Conservation (phyloP, 2,329 filamentous ascomycete species). For the Lithohypha guttulata region DNA sequence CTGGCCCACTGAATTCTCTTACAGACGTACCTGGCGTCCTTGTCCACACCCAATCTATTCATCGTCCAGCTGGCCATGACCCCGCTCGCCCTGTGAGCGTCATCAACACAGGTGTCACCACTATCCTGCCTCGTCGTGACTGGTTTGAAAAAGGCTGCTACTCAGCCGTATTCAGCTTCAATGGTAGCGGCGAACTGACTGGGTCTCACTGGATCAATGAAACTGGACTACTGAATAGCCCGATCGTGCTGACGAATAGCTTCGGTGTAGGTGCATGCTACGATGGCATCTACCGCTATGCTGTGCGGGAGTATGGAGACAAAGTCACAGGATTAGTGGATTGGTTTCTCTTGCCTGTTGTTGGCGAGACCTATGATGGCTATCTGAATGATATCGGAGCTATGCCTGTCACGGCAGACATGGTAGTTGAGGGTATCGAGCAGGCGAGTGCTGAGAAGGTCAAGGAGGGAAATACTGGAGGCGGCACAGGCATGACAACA, state of each 20-base stretch:
- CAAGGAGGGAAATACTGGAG: constrained; percentile 51
- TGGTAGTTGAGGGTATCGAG: constrained; percentile 45
- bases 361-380: constrained; percentile 55
- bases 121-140: constrained; percentile 33
- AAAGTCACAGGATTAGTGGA: constrained; percentile 35
- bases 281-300: constrained; percentile 49
- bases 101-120: constrained; percentile 34
- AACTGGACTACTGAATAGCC: constrained; percentile 48
- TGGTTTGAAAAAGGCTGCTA: constrained; percentile 34
- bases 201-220: constrained; percentile 53
- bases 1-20: constrained; percentile 33
- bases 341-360: constrained; percentile 46
- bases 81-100: constrained; percentile 22
- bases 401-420: constrained; percentile 44
- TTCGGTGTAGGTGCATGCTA: constrained; percentile 49
- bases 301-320: constrained; percentile 36
- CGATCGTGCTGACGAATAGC: constrained; percentile 50
- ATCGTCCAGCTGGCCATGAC: constrained; percentile 26
- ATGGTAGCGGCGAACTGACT: constrained; percentile 54
- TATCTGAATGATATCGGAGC: constrained; percentile 47
- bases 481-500: constrained; percentile 58
- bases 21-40: constrained; percentile 37
- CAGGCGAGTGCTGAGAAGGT: constrained; percentile 28
- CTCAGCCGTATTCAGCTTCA: constrained; percentile 47
- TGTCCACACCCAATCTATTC: constrained; percentile 28